Evolutionary conservation across 2,329 filamentous ascomycete species (phyloP).

Genomic region (Elsinoe batatas): DNA sequence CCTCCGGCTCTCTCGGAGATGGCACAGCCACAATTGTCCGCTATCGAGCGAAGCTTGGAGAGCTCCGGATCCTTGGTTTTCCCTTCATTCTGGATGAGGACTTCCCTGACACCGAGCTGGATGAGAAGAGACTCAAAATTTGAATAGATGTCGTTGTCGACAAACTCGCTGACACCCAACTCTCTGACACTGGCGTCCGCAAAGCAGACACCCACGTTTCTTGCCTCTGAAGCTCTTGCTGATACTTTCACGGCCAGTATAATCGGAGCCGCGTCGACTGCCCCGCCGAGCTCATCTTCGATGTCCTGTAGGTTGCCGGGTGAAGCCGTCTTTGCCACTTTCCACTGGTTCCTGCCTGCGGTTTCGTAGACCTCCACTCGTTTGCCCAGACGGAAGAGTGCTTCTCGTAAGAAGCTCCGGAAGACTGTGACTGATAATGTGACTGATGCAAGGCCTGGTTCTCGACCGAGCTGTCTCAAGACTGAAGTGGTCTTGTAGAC

Average conservation of each 20-base stretch:
- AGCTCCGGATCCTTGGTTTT: conserved; percentile 79
- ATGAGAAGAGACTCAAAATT: conserved; percentile 96
- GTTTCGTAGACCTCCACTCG: conserved; percentile 84
- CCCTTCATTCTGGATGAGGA: conserved; percentile 70
- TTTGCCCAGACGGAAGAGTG: conserved; percentile 83
- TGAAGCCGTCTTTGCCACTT: conserved; percentile 71
- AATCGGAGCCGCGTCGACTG: conserved; percentile 82
- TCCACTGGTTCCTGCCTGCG: conserved; percentile 78
- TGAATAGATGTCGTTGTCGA: conserved; percentile 97
- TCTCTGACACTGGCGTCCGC: conserved; percentile 94
- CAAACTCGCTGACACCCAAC: conserved; percentile 90
- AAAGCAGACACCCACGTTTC: conserved; percentile 89
- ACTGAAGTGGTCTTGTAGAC: conserved; percentile 97
- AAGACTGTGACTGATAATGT: conserved; percentile 94
- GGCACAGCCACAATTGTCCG: conserved; percentile 84
- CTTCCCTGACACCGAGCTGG: conserved; percentile 91
- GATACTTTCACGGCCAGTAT: conserved; percentile 91
- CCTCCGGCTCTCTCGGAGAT: conserved; percentile 65
- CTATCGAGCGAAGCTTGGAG: conserved; percentile 75
- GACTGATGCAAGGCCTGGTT: conserved; percentile 80
- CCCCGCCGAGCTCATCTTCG: conserved; percentile 82
- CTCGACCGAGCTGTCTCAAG: conserved; percentile 75
- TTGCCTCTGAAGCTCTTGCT: conserved; percentile 73
- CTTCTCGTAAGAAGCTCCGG: conserved; percentile 88
- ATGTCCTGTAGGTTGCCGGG: conserved; percentile 95